Evolutionary conservation across 2,329 filamentous ascomycete genomes (phyloP), one percentile per base, ranked within the genome.

Genomic region (Phyllosticta paracitricarpa): DNA sequence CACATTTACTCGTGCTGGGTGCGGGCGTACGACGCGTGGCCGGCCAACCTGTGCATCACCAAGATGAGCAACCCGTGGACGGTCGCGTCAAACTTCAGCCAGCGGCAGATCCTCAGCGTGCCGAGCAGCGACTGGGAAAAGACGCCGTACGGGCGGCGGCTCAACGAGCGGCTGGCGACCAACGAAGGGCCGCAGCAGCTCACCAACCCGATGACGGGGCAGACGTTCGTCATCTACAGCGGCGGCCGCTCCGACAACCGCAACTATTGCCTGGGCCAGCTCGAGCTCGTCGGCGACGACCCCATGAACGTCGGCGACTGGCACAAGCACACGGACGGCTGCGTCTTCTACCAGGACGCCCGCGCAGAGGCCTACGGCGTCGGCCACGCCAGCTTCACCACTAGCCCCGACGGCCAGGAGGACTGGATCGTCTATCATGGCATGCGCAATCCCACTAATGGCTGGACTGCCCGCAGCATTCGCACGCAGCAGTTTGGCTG

Each of bases 361-460:
- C 64, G 67, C 5, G 75, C 75, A 54, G 62, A 72, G 30, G 77
- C 76, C 0, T 81, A 78, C 64, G 79, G 78, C 0, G 78, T 81
- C 4, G 79, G 79, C 0, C 79, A 81, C 64, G 79, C 79, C 19
- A 80, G 77, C 63, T 82, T 80, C 63, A 76, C 74, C 5, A 79
- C 74, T 60, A 78, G 75, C 61, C 78, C 77, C 0, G 78, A 81
- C 65, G 77, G 74, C 0, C 74, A 56, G 1, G 76, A 81, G 67
- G 71, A 78, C 60, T 82, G 77, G 77, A 78, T 82, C 57, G 76
- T 81, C n/a, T 82, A 81, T 66, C 79, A 81, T 67, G 79, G 78
- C 9, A 81, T 81, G 78, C 63, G 67, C 35, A 73, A 80, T 65
- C 77, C 77, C n/a, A 71, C 71, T 26, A 76, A 74, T 56, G 77